Percentiles rank a stretch among this genome's conserved stretches.
Evolutionary conservation across 495 filamentous ascomycete genomes (phyloP).

Genomic region (Aspergillus carlsbadensis): DNA sequence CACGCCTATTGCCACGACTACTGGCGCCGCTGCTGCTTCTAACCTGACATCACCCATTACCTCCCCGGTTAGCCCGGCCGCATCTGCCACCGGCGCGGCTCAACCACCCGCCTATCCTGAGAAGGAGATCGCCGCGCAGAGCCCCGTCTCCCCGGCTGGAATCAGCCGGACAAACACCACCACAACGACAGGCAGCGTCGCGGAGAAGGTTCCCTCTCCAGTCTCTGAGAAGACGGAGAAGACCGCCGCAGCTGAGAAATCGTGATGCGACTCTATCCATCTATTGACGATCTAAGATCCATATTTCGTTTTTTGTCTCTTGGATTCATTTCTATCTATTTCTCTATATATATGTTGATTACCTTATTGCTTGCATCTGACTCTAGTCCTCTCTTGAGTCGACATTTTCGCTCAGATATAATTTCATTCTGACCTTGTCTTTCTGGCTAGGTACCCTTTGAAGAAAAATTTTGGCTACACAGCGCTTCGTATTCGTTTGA

Average conservation of each 20-base stretch:
- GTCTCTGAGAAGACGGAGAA: slow-evolving; percentile 12
- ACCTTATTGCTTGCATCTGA: not conserved
- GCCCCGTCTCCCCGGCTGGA: slow-evolving; percentile 7
- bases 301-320: not conserved
- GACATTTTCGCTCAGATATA: not conserved
- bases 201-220: not conserved
- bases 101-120: slow-evolving; percentile 27
- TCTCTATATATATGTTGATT: not conserved
- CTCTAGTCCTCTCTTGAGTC: not conserved
- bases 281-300: not conserved
- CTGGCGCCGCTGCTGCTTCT: slow-evolving; percentile 8
- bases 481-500: not conserved
- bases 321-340: not conserved
- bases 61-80: slow-evolving; percentile 16
- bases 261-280: not conserved
- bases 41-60: slow-evolving; percentile 8
- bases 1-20: slow-evolving; percentile 12
- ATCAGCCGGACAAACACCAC: slow-evolving; percentile 14
- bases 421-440: not conserved
- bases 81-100: not conserved
- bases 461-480: not conserved
- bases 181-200: not conserved
- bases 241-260: slow-evolving; percentile 7
- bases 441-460: not conserved
- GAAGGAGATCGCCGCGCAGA: slow-evolving; percentile 17